These are phyloP conservation scores for Pichia occidentalis DNA, from an alignment of 805 yeast genomes.

Conservation along the genomic window DNA sequence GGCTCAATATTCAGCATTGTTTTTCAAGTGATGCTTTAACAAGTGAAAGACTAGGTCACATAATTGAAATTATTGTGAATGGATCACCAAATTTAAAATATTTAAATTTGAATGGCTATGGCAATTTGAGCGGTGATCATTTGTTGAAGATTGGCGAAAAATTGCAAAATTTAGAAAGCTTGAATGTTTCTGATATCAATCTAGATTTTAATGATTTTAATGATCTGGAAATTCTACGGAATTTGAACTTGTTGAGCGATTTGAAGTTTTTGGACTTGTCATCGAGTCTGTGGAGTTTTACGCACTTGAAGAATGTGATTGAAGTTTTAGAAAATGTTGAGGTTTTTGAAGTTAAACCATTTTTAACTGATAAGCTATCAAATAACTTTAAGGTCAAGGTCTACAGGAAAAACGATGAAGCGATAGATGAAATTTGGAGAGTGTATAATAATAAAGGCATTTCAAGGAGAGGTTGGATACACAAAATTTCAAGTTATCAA, in stretches of 20 bases:
- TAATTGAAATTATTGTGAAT: conserved; percentile 6
- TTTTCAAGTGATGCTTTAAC: conserved; percentile 35
- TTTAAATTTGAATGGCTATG: conserved; percentile 45
- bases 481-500: conserved; percentile 6
- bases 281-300: conserved; percentile 4
- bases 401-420: conserved; percentile 19
- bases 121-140: conserved; percentile 36
- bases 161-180: conserved; percentile 37
- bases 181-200: conserved; percentile 19
- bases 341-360: conserved; percentile 63
- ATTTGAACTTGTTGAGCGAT: conserved; percentile 39
- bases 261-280: conserved; percentile 10
- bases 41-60: conserved; percentile 5
- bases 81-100: conserved; percentile 39
- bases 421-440: conserved; percentile 39
- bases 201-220: conserved; percentile 6
- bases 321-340: conserved; percentile 12
- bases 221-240: conserved; percentile 36
- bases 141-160: conserved; percentile 33
- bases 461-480: conserved; percentile 78
- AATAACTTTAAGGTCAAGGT: conserved; percentile 11
- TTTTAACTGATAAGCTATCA: conserved; percentile 33
- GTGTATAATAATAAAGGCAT: conserved; percentile 44
- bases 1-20: conserved; percentile 51
- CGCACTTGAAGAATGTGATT: conserved; percentile 3